These are phyloP conservation scores for Aspergillus ruber DNA, from an alignment of 2,329 filamentous ascomycete genomes.

Conservation along the genomic window DNA sequence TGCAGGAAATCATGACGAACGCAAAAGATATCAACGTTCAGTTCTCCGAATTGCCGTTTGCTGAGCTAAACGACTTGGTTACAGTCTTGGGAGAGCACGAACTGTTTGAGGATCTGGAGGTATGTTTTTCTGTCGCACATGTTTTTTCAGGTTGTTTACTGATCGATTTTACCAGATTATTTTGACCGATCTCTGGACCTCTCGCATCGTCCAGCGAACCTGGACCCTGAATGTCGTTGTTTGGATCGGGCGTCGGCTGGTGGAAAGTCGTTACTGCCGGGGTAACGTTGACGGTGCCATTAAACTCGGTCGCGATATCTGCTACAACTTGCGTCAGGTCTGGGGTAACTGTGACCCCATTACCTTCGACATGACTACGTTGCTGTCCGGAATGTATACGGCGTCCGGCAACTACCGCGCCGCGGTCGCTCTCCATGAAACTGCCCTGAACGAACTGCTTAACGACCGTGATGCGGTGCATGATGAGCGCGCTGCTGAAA, in stretches of 20 bases:
- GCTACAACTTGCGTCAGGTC: conserved; percentile 50
- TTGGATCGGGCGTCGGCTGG: conserved; percentile 48
- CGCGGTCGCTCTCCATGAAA: conserved; percentile 25
- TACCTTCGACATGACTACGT: conserved; percentile 45
- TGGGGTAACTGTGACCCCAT: conserved; percentile 44
- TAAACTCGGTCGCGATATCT: conserved; percentile 48
- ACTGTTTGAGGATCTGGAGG: conserved; percentile 32
- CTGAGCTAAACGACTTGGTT: conserved; percentile 31
- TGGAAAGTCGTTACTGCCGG: conserved; percentile 47
- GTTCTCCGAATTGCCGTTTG: conserved; percentile 30
- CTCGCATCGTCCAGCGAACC: conserved; percentile 39
- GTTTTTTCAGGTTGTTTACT: neutral
- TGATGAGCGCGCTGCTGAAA: conserved; percentile 15
- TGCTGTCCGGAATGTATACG: conserved; percentile 47
- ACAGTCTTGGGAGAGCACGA: conserved; percentile 33
- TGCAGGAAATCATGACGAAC: conserved; percentile 27
- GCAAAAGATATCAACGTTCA: conserved; percentile 25
- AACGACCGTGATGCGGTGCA: conserved; percentile 17
- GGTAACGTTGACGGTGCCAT: conserved; percentile 40
- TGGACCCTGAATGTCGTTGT: conserved; percentile 44
- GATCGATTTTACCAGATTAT: conserved; percentile 18
- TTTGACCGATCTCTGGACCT: conserved; percentile 42
- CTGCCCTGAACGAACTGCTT: conserved; percentile 23
- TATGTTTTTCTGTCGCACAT: conserved; percentile 3
- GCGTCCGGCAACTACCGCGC: conserved; percentile 26